Conservation (phyloP, 805 yeast species). For the Kuraishia floccosa region DNA sequence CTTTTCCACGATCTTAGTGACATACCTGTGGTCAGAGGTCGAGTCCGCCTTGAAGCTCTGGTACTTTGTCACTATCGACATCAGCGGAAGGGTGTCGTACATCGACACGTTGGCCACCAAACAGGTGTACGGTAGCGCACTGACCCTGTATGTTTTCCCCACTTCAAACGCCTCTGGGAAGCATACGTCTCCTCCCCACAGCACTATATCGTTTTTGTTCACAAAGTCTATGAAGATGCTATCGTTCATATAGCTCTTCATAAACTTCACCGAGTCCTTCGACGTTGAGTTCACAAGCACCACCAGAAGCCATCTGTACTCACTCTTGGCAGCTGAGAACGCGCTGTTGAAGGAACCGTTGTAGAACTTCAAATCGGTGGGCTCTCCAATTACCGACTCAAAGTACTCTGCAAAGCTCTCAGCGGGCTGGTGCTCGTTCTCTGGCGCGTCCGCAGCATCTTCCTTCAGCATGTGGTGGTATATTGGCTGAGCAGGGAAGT, state of each 20-base stretch:
- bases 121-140: constrained; percentile 43
- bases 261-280: constrained; percentile 26
- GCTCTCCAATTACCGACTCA: constrained; percentile 10
- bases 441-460: constrained; percentile 4
- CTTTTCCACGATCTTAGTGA: constrained; percentile 20
- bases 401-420: constrained; percentile 7
- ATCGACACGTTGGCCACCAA: constrained; percentile 46
- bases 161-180: constrained; percentile 60
- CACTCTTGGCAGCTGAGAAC: constrained; percentile 22
- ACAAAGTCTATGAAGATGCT: constrained; percentile 26
- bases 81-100: constrained; percentile 32
- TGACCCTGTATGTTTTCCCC: constrained; percentile 41
- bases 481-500: constrained; percentile 18
- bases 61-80: constrained; percentile 34
- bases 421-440: constrained; percentile 3
- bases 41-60: constrained; percentile 18
- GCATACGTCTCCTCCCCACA: constrained; percentile 54
- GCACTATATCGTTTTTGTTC: constrained; percentile 30
- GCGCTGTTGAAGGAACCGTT: constrained; percentile 29
- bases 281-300: constrained; percentile 36
- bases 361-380: constrained; percentile 15
- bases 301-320: constrained; percentile 40
- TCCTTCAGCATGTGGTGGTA: constrained; percentile 6
- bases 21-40: constrained; percentile 3
- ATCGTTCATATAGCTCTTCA: constrained; percentile 34